Base-by-base conservation (phyloP, 306 rosid genomes). In the Glycine latifolia region DNA sequence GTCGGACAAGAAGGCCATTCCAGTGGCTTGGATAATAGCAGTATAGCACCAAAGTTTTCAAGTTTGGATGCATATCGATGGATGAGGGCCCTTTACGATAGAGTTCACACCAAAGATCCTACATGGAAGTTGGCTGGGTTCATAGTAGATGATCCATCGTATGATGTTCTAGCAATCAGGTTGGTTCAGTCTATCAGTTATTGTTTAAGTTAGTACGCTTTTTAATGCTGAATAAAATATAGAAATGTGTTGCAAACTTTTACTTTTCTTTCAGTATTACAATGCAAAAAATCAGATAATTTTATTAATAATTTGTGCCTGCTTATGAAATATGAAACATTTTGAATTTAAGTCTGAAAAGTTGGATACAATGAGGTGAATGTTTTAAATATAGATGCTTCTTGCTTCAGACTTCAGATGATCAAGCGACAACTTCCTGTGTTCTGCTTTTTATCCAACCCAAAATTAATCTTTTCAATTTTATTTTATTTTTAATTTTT, bases 11-110 rank as follows among this genome's bases (percentile, higher is more conserved):
- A 93, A 88, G 70, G 96, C 96, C 75, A 90, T 95, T 73, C 99
- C 98, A 6, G 93, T 95, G 63, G 99, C 98, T 35, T 93, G 99
- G 99, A 87, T 93, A 71, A 87, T 93, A 75, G n/a, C n/a, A n/a
- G n/a, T n/a, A n/a, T n/a, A n/a, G 73, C 92, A 77, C 97, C 99
- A 31, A 89, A 86, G 58, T 85, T 82, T 89, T 82, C 91, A 52
- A 82, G 89, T 78, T 88, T 71, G 52, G 89, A 93, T 81, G 68
- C 90, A 39, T 86, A 95, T 84, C 92, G 92, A 81, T 95, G 99
- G 99, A 91, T 95, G 98, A 91, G 99, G 78, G 98, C 96, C 67
- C 94, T 91, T 71, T 88, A 83, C 86, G 89, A 90, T 73, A 91
- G 96, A 92, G 94, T 93, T 82, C 90, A 77, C 71, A 87, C 89